These are phyloP conservation scores for Raddia distichophylla DNA, from an alignment of 176 grass and related monocot species.

Conservation along the genomic window DNA sequence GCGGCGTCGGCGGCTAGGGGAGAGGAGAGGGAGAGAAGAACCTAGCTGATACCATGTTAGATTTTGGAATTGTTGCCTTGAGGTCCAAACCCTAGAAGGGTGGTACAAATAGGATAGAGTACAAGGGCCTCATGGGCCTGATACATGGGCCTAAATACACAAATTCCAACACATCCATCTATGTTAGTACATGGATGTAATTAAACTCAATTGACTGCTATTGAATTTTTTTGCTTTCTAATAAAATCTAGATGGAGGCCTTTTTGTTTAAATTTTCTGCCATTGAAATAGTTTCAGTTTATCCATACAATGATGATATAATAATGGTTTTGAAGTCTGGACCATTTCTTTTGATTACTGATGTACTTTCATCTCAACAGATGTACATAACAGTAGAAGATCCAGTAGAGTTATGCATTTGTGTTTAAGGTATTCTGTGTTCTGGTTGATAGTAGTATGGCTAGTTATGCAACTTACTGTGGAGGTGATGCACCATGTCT, in stretches of 20 bases:
- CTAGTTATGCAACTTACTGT: background rate
- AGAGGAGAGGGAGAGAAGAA: too few relatives aligned
- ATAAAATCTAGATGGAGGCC: background rate
- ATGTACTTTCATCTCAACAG: background rate
- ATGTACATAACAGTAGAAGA: slow-evolving; percentile 14
- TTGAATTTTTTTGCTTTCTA: background rate
- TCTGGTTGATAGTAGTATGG: background rate
- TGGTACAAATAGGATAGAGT: too few relatives aligned
- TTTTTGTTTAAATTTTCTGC: slow-evolving; percentile 7
- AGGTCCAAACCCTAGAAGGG: too few relatives aligned
- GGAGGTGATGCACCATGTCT: background rate
- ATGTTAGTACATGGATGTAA: slow-evolving; percentile 1
- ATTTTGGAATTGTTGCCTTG: too few relatives aligned
- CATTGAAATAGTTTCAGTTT: background rate
- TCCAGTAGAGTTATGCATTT: background rate
- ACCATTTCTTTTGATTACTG: background rate
- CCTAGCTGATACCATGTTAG: too few relatives aligned
- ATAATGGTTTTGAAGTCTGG: background rate
- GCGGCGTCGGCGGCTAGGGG: too few relatives aligned
- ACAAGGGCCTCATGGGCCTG: too few relatives aligned
- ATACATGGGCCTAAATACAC: too few relatives aligned
- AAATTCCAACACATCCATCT: too few relatives aligned
- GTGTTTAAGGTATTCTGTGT: background rate
- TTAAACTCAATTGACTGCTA: background rate
- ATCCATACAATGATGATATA: background rate